Base-by-base conservation (phyloP, 805 yeast species). In the Soucietia sequanensis region DNA sequence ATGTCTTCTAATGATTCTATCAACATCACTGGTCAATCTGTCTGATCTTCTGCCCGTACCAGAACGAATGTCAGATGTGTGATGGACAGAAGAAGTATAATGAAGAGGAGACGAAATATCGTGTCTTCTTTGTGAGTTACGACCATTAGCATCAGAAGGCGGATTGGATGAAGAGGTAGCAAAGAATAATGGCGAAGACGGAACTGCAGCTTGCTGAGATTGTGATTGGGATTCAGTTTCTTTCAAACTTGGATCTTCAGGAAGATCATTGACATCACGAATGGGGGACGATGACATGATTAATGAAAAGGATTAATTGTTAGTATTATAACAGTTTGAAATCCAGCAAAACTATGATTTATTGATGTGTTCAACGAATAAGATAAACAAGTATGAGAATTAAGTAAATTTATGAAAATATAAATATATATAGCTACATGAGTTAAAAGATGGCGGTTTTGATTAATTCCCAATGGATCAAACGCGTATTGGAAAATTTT, bases 141-240 rank as follows among this genome's bases (percentile, higher is more conserved):
- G 32, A 15, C 31, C 52, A 29, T 41, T 46, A 23, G 37, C 37
- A 38, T 63, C 72, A 13, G 69, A 61, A 30, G 58, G 54, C 4
- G 63, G 60, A 31, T 68, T 66, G 28, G 66, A 65, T 31, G 76
- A 69, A 9, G 77, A 68, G 19, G 75, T 65, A 23, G 72, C 73
- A 51, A 75, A 67, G 38, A 75, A 75, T 42, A 77, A 65, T 15
- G 81, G 81, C 19, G 81, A 76, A 12, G 80, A 75, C 4, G 81
- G 79, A 24, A 73, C 77, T 0, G 52, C 53, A 11, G 60, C 62
- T 37, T 56, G 65, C 55, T 53, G 72, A 38, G 56, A 51, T 54
- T 54, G 76, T 19, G 61, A 45, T 35, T 58, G 62, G 2, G 64
- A 56, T 33, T 64, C 62, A 5, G 71, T 50, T 8, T 58, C 61